Evolutionary conservation across 352 stramenopile species (phyloP).

Genomic region (Thalassiosira hispida): DNA sequence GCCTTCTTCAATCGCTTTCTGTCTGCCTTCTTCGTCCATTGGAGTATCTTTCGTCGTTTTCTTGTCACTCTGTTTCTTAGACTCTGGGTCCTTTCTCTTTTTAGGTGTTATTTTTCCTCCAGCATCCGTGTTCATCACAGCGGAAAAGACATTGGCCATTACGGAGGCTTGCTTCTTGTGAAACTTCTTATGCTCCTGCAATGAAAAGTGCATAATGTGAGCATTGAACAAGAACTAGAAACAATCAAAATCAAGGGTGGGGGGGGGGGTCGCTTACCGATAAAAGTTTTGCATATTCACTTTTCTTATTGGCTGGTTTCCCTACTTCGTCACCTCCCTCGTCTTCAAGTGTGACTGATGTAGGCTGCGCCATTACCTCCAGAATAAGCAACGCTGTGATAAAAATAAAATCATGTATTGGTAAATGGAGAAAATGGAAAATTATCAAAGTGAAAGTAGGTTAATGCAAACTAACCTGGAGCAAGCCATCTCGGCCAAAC

Average conservation of each 20-base stretch:
- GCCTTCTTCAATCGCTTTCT: constrained; percentile 11
- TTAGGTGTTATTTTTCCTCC: constrained; percentile 24
- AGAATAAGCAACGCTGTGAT: constrained; percentile 70
- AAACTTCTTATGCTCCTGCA: constrained; percentile 53
- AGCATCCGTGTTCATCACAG: constrained; percentile 43
- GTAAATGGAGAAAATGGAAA: no score
- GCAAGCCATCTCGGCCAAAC: constrained; percentile 78
- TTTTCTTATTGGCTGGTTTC: constrained; percentile 56
- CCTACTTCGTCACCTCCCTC: constrained; percentile 31
- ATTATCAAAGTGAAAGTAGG: background rate
- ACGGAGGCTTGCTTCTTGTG: constrained; percentile 51
- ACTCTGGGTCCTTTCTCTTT: constrained; percentile 54
- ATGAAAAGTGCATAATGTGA: background rate
- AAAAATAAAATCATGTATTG: no score
- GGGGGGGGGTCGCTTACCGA: no score
- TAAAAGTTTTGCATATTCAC: constrained; percentile 54
- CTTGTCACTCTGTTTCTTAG: constrained; percentile 46
- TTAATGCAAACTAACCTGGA: constrained; percentile 25
- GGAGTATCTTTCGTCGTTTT: constrained; percentile 23
- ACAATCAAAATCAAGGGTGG: no score
- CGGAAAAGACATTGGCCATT: constrained; percentile 42
- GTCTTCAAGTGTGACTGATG: constrained; percentile 50
- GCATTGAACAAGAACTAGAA: background rate
- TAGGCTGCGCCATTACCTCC: constrained; percentile 82
- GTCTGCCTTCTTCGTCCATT: constrained; percentile 13